Base-by-base conservation (phyloP, 768 basidiomycete genomes). In the Lactarius indigo region DNA sequence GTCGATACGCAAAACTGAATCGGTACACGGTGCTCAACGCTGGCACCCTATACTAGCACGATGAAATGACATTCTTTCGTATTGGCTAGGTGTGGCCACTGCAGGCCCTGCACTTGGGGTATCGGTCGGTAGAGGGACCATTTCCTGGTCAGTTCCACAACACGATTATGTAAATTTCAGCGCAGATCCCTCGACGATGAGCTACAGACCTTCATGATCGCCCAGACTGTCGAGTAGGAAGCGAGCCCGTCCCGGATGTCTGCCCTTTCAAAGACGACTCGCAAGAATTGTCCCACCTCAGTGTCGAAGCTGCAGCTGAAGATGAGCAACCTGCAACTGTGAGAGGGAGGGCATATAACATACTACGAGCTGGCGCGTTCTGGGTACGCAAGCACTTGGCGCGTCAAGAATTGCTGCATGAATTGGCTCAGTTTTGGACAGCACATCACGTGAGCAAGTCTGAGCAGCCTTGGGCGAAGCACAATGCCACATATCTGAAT, bases 181-280 rank as follows among this genome's bases (percentile, higher is more conserved):
- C 47, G n/a, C 18, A n/a, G 39, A 13, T 20, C 18, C n/a, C 10
- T 28, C 23, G 54, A 59, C 12, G 23, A 55, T 23, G 23, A 7
- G 47, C 37, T 28, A 66, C 66, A 4, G 9, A 63, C 61, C 41
- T 67, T 67, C 66, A 67, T 67, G 39, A 67, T 63, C n/a, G 23
- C 50, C 57, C 50, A 66, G 30, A 54, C 37, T 5, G 57, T 35
- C 30, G 28, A 28, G 50, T 67, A 67, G 7, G 66, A 12, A 1
- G 31, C 31, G 8, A 63, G 7, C n/a, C 39, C 66, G 15, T 47
- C 10, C 30, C 66, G 57, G 39, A 67, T 58, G 12, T 67, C 66
- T 17, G 33, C 39, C 5, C 20, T 10, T 30, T 54, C 57, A 39
- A 63, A 41, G 39, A 47, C 23, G 4, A 50, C 23, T 12, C 13